These are phyloP conservation scores for Barnettozyma siamensis DNA, from an alignment of 805 yeast species.

Conservation along the genomic window DNA sequence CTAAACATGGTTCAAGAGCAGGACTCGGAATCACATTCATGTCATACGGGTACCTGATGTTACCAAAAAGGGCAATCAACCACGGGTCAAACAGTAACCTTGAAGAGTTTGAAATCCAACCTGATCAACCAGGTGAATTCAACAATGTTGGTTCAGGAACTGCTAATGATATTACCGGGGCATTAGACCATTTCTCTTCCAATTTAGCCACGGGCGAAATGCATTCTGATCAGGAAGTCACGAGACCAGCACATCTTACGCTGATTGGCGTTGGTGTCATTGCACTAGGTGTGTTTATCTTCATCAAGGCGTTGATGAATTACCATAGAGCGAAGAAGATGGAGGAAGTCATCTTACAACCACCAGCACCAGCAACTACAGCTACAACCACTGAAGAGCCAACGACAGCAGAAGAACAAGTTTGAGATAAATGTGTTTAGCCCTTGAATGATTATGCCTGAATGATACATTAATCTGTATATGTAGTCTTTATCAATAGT, in stretches of 20 bases:
- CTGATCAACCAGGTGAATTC: slow-evolving; percentile 48
- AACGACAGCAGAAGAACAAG: background rate
- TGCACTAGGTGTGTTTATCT: slow-evolving; percentile 60
- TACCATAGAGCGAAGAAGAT: slow-evolving; percentile 70
- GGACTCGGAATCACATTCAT: slow-evolving; percentile 86
- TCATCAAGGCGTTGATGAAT: slow-evolving; percentile 63
- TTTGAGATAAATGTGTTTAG: background rate
- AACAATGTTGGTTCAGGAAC: slow-evolving; percentile 30
- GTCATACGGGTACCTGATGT: slow-evolving; percentile 56
- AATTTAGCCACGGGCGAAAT: slow-evolving; percentile 18
- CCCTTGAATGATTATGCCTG: background rate
- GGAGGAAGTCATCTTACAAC: slow-evolving; percentile 57
- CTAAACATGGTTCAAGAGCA: slow-evolving; percentile 89
- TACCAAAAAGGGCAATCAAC: slow-evolving; percentile 36
- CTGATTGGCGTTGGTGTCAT: slow-evolving; percentile 58
- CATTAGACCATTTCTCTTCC: slow-evolving; percentile 22
- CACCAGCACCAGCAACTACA: slow-evolving; percentile 24
- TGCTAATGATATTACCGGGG: slow-evolving; percentile 21
- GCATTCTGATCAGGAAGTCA: slow-evolving; percentile 8
- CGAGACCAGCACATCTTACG: slow-evolving; percentile 4
- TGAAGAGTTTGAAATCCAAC: slow-evolving; percentile 38
- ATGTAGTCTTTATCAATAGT: too few relatives aligned
- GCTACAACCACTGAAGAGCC: too few relatives aligned
- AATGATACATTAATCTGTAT: background rate
- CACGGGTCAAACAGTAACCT: slow-evolving; percentile 17